Evolutionary conservation across 2,329 filamentous ascomycete genomes (phyloP).

Genomic region (Diatrype stigma): DNA sequence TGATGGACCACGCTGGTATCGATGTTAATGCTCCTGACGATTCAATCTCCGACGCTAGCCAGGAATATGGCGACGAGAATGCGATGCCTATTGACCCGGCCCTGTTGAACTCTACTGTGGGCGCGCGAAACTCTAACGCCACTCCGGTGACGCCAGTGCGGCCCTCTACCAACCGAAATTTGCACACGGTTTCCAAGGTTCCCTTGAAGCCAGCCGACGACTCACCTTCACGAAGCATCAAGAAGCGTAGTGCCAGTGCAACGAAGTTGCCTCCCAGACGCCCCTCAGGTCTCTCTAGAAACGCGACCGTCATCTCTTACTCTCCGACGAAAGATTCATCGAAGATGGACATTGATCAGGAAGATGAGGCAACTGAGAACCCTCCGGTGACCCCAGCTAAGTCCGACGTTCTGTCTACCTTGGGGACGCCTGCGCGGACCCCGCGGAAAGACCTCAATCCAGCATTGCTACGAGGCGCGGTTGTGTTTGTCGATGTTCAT

Average conservation of each 20-base stretch:
- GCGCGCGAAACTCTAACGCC: constrained; percentile 16
- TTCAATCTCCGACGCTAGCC: constrained; percentile 55
- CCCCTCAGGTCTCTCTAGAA: constrained; percentile 40
- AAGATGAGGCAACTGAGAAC: constrained; percentile 15
- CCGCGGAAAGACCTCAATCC: constrained; percentile 51
- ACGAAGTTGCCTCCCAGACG: constrained; percentile 43
- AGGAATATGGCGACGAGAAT: constrained; percentile 67
- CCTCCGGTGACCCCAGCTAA: constrained; percentile 43
- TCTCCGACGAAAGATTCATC: constrained; percentile 43
- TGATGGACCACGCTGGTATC: constrained; percentile 41
- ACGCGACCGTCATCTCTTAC: constrained; percentile 50
- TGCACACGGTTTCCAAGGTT: constrained; percentile 73
- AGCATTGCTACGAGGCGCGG: constrained; percentile 60
- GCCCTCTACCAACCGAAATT: constrained; percentile 42
- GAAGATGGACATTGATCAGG: constrained; percentile 23
- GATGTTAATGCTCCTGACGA: constrained; percentile 38
- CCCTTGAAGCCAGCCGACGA: constrained; percentile 67
- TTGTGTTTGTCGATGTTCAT: constrained; percentile 80
- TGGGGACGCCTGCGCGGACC: constrained; percentile 54
- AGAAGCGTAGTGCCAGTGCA: constrained; percentile 48
- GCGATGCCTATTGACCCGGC: constrained; percentile 51
- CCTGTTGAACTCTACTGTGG: constrained; percentile 26
- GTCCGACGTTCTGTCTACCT: constrained; percentile 48
- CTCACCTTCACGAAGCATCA: constrained; percentile 43
- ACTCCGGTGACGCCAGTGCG: constrained; percentile 55